Conservation (phyloP, 495 filamentous ascomycete species). For the Xylaria cubensis region DNA sequence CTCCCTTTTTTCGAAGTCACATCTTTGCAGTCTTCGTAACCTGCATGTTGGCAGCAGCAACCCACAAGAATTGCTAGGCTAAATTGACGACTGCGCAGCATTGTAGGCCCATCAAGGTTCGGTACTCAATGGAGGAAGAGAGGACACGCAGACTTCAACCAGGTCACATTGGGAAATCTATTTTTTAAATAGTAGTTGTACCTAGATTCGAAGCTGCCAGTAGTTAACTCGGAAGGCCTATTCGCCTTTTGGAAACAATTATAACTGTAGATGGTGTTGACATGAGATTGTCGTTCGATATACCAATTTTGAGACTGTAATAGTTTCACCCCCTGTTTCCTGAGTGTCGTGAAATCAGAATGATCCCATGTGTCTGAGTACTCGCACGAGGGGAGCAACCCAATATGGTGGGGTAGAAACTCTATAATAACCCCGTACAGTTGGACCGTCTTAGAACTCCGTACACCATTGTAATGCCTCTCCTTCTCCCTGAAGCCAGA, state of each 20-base stretch:
- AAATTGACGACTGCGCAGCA: background rate
- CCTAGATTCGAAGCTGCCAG: background rate
- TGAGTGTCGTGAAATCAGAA: constrained; percentile 10
- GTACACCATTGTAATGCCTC: constrained; percentile 41
- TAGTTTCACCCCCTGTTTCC: constrained; percentile 23
- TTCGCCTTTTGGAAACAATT: background rate
- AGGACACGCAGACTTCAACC: background rate
- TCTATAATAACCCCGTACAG: constrained; percentile 29
- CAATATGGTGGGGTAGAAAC: background rate
- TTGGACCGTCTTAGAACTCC: constrained; percentile 41
- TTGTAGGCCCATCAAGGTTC: background rate
- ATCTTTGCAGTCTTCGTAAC: background rate
- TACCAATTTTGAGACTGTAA: constrained; percentile 25
- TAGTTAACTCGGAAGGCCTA: background rate
- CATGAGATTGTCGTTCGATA: constrained; percentile 23
- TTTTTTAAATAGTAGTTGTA: background rate
- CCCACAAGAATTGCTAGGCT: constrained; percentile 14
- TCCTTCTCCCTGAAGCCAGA: constrained; percentile 22
- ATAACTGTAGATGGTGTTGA: background rate
- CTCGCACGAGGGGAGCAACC: constrained; percentile 4
- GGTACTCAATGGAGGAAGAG: background rate
- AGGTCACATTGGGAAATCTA: background rate
- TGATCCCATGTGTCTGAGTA: constrained; percentile 18
- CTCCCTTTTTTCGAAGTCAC: background rate
- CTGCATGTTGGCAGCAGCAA: constrained; percentile 7